These are phyloP conservation scores for Sedum album DNA, from an alignment of 164 flowering plant genomes.

Conservation along the genomic window DNA sequence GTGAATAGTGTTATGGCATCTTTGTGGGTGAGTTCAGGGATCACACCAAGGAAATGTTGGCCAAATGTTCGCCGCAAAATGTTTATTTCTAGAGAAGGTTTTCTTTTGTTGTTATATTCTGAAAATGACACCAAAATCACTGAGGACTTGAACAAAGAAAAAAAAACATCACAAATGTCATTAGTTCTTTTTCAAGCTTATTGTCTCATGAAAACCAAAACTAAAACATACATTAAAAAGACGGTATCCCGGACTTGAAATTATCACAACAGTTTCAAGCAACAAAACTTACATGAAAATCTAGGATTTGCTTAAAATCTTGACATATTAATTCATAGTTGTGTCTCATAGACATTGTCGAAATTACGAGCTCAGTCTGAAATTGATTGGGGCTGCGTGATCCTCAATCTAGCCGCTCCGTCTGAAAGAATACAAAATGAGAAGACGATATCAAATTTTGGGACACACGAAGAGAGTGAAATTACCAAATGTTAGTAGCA, in stretches of 20 bases:
- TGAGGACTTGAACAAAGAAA: background rate
- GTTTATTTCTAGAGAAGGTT: too few species aligned
- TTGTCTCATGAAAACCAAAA: too few species aligned
- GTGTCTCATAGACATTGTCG: background rate
- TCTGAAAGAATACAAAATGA: conserved; percentile 19
- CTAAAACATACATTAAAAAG: too few species aligned
- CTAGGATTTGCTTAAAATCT: too few species aligned
- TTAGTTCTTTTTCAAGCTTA: too few species aligned
- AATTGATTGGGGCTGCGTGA: background rate
- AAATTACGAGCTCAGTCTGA: background rate
- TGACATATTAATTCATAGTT: too few species aligned
- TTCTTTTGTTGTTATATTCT: too few species aligned
- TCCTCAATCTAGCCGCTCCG: conserved; percentile 40
- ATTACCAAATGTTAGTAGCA: background rate
- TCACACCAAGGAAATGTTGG: background rate
- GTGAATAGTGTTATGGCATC: background rate
- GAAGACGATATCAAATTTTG: background rate
- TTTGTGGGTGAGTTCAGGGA: background rate
- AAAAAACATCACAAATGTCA: background rate
- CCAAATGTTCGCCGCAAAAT: background rate
- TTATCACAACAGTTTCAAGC: too few species aligned
- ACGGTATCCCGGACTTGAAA: too few species aligned
- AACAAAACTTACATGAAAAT: too few species aligned
- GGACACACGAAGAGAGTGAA: background rate
- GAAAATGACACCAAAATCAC: too few species aligned